phyloP scores from a whole-genome alignment of 2,329 filamentous ascomycete genomes.

The Pyricularia grisea region DNA sequence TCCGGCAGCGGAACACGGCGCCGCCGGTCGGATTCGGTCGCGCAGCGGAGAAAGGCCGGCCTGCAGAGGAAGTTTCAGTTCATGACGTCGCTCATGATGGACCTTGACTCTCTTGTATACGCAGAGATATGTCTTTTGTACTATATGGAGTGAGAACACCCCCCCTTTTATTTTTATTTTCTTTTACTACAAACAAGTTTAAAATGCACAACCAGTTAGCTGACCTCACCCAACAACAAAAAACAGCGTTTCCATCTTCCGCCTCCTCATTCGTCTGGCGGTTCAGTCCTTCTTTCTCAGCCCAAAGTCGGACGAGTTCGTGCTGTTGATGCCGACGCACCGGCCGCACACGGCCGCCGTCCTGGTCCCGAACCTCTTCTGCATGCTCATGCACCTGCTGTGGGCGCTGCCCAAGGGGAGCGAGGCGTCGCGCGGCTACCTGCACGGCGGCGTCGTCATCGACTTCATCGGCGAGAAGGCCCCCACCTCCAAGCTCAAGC shows the following conservation, averaged over 20 bases:
- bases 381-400: conserved; percentile 50
- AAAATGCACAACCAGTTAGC: conserved; percentile 4
- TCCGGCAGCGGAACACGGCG: conserved; percentile 2
- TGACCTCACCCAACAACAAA: not conserved
- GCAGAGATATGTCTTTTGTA: conserved; percentile 57
- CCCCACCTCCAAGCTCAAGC: conserved; percentile 44
- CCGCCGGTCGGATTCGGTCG: conserved; percentile 7
- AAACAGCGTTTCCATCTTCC: conserved; percentile 53
- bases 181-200: not conserved
- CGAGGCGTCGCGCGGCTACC: conserved; percentile 53
- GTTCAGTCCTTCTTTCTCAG: conserved; percentile 56
- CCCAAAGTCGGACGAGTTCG: conserved; percentile 48
- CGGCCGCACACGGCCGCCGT: conserved; percentile 49
- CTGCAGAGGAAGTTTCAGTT: conserved; percentile 50
- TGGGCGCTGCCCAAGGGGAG: conserved; percentile 44
- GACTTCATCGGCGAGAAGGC: conserved; percentile 61
- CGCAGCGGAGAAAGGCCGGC: conserved; percentile 18
- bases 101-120: conserved; percentile 54
- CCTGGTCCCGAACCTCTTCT: conserved; percentile 48
- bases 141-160: conserved; percentile 54
- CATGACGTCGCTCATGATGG: conserved; percentile 48
- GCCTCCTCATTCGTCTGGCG: conserved; percentile 47
- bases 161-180: not conserved
- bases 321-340: conserved; percentile 45
- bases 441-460: conserved; percentile 57